These are phyloP conservation scores for Claviceps digitariae DNA, from an alignment of 2,329 filamentous ascomycete genomes.

Conservation along the genomic window DNA sequence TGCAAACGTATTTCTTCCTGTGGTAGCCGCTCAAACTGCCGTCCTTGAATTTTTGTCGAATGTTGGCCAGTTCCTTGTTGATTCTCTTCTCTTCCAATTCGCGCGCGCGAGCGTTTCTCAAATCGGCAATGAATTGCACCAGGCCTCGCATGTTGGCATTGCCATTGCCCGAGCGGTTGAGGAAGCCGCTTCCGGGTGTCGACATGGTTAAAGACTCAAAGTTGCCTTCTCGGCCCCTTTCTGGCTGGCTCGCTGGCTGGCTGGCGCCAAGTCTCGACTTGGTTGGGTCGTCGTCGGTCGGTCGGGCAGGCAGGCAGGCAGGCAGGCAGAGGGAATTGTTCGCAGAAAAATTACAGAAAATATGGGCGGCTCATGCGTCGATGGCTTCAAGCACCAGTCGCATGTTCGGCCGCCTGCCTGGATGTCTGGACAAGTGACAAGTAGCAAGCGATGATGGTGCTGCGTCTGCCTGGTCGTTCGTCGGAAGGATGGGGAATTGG, in stretches of 20 bases:
- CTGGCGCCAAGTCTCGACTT: background rate
- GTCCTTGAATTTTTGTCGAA: slow-evolving; percentile 95
- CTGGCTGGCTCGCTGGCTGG: slow-evolving; percentile 5
- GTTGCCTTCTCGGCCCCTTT: background rate
- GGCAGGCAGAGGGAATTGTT: background rate
- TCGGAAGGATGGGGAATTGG: background rate
- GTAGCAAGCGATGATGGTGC: background rate
- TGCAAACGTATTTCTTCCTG: slow-evolving; percentile 99
- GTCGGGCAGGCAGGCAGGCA: too few species aligned
- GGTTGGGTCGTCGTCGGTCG: background rate
- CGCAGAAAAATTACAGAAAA: background rate
- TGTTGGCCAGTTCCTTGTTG: slow-evolving; percentile 98
- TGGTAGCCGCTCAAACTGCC: slow-evolving; percentile 90
- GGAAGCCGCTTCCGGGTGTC: slow-evolving; percentile 44
- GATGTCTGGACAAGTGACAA: background rate
- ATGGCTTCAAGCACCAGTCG: background rate
- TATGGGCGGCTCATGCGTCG: background rate
- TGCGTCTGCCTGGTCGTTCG: background rate
- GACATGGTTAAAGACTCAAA: slow-evolving; percentile 32
- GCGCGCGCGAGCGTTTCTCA: slow-evolving; percentile 85
- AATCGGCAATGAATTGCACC: slow-evolving; percentile 95
- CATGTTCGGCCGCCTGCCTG: background rate
- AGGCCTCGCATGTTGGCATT: slow-evolving; percentile 66
- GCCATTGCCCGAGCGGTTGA: slow-evolving; percentile 51
- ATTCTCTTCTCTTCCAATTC: slow-evolving; percentile 98